Conservation (phyloP, 2,329 filamentous ascomycete species). For the Alternaria arbusti region DNA sequence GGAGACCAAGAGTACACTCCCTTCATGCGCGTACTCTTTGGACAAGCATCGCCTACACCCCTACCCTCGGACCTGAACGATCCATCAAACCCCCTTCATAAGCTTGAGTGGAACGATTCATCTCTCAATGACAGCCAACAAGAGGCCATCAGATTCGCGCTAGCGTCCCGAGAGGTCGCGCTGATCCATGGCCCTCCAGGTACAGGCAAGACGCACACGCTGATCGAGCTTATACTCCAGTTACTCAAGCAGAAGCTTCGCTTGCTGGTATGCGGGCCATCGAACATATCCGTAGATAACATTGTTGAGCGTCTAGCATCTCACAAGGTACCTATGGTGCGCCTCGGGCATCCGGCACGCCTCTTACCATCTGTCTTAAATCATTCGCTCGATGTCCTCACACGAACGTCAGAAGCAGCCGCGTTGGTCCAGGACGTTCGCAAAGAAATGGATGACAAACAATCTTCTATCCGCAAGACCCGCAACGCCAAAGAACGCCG, state of each 20-base stretch:
- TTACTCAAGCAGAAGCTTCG: constrained; percentile 75
- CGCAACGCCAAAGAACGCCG: constrained; percentile 78
- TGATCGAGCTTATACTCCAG: constrained; percentile 95
- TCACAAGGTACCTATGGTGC: constrained; percentile 84
- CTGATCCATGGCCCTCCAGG: constrained; percentile 95
- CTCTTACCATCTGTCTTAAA: constrained; percentile 85
- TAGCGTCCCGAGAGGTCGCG: constrained; percentile 81
- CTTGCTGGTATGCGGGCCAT: constrained; percentile 92
- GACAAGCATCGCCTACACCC: constrained; percentile 61
- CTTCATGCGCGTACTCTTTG: constrained; percentile 67
- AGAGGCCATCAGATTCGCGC: constrained; percentile 76
- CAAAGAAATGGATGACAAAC: constrained; percentile 90
- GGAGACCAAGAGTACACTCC: constrained; percentile 61
- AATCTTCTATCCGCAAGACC: constrained; percentile 86
- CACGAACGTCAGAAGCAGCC: constrained; percentile 87
- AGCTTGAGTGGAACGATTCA: constrained; percentile 62
- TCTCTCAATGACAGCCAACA: constrained; percentile 67
- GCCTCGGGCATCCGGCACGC: constrained; percentile 90
- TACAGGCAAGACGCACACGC: constrained; percentile 94
- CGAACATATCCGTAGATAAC: constrained; percentile 97
- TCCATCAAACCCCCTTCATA: constrained; percentile 48
- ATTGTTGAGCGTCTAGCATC: constrained; percentile 90
- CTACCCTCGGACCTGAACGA: constrained; percentile 54
- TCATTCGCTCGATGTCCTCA: constrained; percentile 90
- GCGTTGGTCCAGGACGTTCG: constrained; percentile 89